These are phyloP conservation scores for Testicularia cyperi DNA, from an alignment of 1,284 basidiomycete genomes.

Conservation along the genomic window DNA sequence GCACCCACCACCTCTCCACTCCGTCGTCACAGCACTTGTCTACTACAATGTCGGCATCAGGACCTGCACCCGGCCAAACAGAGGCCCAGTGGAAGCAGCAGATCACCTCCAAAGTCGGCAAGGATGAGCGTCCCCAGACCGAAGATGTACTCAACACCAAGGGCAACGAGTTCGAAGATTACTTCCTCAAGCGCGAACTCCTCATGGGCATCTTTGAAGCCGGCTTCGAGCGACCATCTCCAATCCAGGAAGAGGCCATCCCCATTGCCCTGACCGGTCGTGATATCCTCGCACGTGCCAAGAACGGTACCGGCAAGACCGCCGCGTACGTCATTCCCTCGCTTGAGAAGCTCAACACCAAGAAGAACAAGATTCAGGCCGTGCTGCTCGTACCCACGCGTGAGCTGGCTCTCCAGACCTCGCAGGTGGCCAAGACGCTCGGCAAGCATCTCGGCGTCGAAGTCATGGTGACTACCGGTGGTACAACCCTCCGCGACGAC, in stretches of 20 bases:
- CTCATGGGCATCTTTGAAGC: constrained; percentile 60
- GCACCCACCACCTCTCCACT: too few relatives aligned
- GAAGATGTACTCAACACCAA: constrained; percentile 59
- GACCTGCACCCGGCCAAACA: constrained; percentile 47
- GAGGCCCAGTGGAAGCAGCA: constrained; percentile 46
- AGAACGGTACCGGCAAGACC: constrained; percentile 70
- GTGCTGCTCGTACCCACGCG: constrained; percentile 59
- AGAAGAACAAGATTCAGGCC: constrained; percentile 81
- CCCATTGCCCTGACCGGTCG: constrained; percentile 68
- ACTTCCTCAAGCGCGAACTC: constrained; percentile 59
- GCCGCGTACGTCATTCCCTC: constrained; percentile 97
- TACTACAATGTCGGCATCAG: constrained; percentile 48
- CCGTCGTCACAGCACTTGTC: too few relatives aligned
- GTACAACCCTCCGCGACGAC: constrained; percentile 96
- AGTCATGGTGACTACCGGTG: constrained; percentile 99
- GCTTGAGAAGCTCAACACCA: constrained; percentile 86
- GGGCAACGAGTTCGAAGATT: constrained; percentile 60
- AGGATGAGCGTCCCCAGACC: constrained; percentile 59
- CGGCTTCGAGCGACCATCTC: constrained; percentile 86
- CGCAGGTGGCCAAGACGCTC: constrained; percentile 94
- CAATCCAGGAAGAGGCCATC: constrained; percentile 90
- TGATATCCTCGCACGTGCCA: constrained; percentile 70
- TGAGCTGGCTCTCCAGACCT: constrained; percentile 68
- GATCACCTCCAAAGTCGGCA: constrained; percentile 35
- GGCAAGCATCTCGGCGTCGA: constrained; percentile 93